phyloP scores from a whole-genome alignment of 2,329 filamentous ascomycete genomes.

The Beauveria asiatica region DNA sequence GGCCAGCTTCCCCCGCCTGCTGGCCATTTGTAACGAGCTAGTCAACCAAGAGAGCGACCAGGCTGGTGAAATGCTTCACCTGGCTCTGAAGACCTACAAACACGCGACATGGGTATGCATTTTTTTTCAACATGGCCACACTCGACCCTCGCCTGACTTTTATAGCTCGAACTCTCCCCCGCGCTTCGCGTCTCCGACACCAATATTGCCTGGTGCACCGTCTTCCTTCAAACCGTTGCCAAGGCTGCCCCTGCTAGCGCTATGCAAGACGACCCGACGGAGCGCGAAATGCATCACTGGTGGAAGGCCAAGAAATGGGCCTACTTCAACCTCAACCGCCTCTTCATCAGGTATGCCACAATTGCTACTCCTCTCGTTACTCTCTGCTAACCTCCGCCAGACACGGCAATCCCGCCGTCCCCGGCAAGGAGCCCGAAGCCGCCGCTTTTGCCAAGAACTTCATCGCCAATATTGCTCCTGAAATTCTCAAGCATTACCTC shows the following conservation, averaged over 20 bases:
- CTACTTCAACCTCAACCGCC: conserved; percentile 91
- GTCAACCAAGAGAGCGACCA: conserved; percentile 88
- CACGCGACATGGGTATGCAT: conserved; percentile 79
- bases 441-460: conserved; percentile 83
- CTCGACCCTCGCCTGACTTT: not conserved
- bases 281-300: conserved; percentile 92
- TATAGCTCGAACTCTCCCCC: conserved; percentile 73
- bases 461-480: conserved; percentile 82
- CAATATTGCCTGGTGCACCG: conserved; percentile 91
- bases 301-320: conserved; percentile 99
- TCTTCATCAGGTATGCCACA: conserved; percentile 73
- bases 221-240: conserved; percentile 84
- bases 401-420: conserved; percentile 77
- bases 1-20: conserved; percentile 77
- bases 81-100: conserved; percentile 94
- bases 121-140: not conserved
- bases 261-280: conserved; percentile 74
- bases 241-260: conserved; percentile 74
- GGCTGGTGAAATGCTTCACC: conserved; percentile 91
- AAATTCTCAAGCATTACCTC: conserved; percentile 92
- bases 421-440: conserved; percentile 69
- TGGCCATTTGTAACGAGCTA: conserved; percentile 79
- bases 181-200: conserved; percentile 70
- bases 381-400: conserved; percentile 33
- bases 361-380: not conserved